Evolutionary conservation across 176 grass and related monocot species (phyloP).

Genomic region (Cenchrus americanus): DNA sequence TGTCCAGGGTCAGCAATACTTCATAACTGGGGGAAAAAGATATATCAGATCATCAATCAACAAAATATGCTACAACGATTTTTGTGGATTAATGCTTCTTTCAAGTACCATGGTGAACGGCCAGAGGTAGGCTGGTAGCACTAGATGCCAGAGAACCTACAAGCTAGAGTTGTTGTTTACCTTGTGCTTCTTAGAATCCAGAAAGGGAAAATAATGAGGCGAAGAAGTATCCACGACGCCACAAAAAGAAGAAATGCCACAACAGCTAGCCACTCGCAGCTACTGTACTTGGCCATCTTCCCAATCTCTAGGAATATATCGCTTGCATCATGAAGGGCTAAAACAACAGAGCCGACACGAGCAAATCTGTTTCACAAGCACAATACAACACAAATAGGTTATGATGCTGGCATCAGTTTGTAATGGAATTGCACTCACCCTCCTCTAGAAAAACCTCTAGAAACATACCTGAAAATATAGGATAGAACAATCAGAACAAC

Average conservation of each 20-base stretch:
- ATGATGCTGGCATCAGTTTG: background rate
- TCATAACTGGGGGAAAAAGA: constrained; percentile 70
- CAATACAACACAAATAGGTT: constrained; percentile 36
- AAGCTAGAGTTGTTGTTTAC: constrained; percentile 46
- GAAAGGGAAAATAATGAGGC: constrained; percentile 80
- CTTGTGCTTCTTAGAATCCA: constrained; percentile 96
- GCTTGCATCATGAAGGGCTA: constrained; percentile 89
- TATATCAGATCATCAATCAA: constrained; percentile 34
- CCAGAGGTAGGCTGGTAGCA: constrained; percentile 22
- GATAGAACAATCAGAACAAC: constrained; percentile 80
- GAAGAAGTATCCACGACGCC: constrained; percentile 79
- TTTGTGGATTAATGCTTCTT: constrained; percentile 1
- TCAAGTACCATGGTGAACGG: constrained; percentile 8
- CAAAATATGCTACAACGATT: constrained; percentile 6
- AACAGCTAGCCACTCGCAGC: constrained; percentile 64
- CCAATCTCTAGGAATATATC: constrained; percentile 90
- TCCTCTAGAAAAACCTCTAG: background rate
- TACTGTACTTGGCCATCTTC: constrained; percentile 95
- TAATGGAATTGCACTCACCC: constrained; percentile 23
- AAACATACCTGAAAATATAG: constrained; percentile 77
- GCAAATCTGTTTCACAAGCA: constrained; percentile 61
- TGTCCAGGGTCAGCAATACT: constrained; percentile 71
- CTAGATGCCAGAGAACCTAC: constrained; percentile 21
- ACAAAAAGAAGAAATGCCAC: constrained; percentile 79
- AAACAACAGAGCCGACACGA: constrained; percentile 75